Evolutionary conservation across 805 yeast species (phyloP).

Genomic region (Zygoascus tannicola): DNA sequence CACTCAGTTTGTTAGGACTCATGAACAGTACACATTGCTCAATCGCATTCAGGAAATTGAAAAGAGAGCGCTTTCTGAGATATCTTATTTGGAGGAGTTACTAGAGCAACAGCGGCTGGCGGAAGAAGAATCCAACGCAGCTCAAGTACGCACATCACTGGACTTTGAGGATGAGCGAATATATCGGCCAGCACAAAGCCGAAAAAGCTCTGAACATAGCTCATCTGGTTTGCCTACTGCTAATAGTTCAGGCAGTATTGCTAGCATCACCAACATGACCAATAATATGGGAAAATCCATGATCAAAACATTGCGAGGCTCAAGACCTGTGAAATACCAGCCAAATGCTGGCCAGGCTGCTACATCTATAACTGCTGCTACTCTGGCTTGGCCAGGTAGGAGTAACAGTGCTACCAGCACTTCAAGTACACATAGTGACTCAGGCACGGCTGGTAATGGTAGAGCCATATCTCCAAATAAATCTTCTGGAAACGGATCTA

Average conservation of each 20-base stretch:
- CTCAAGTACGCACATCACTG: neutral
- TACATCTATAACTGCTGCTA: constrained; percentile 17
- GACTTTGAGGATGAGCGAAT: neutral
- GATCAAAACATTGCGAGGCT: constrained; percentile 18
- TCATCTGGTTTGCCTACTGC: neutral
- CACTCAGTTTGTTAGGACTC: constrained; percentile 1
- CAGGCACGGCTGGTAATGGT: neutral
- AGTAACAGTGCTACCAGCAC: constrained; percentile 5
- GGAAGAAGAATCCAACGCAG: neutral
- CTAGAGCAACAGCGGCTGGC: neutral
- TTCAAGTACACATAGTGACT: constrained; percentile 4
- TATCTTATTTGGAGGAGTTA: neutral
- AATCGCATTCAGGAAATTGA: constrained; percentile 2
- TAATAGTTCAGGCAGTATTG: neutral
- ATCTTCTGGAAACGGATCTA: neutral
- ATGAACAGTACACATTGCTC: constrained; percentile 1
- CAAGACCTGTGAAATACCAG: constrained; percentile 12
- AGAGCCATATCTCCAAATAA: neutral
- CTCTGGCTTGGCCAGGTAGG: constrained; percentile 17
- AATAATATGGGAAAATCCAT: constrained; percentile 7
- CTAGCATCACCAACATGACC: too few species aligned
- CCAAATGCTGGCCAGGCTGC: neutral
- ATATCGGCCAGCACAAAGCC: neutral
- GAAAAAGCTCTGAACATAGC: neutral
- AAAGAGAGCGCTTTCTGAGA: neutral